Percentiles rank a stretch among this genome's conserved stretches.
Evolutionary conservation across 371 early-diverging fungal genomes (phyloP).

Genomic region (Gilbertella persicaria): DNA sequence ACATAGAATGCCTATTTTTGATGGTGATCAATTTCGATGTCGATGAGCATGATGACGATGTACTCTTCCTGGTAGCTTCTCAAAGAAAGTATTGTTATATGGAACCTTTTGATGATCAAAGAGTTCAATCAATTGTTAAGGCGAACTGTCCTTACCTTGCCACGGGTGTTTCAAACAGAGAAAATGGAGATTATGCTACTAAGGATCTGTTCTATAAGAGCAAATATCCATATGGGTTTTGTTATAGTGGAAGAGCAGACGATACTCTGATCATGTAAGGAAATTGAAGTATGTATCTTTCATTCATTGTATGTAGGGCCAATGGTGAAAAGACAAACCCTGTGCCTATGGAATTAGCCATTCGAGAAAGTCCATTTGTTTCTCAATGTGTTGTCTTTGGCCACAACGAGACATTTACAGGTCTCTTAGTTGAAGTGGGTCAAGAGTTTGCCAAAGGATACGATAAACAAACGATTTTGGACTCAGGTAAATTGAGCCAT

Average conservation of each 20-base stretch:
- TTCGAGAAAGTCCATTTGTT: constrained; percentile 18
- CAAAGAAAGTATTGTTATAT: not conserved
- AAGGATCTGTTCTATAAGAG: constrained; percentile 25
- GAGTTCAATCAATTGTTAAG: not conserved
- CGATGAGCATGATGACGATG: not conserved
- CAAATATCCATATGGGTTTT: constrained; percentile 13
- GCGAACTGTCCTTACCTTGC: constrained; percentile 6
- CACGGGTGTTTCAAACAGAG: constrained; percentile 12
- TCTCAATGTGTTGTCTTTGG: constrained; percentile 22
- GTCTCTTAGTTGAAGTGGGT: constrained; percentile 25
- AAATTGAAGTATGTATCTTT: not conserved
- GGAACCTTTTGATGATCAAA: not conserved
- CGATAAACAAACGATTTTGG: constrained; percentile 9
- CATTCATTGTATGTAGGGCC: not conserved
- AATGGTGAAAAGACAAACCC: constrained; percentile 46
- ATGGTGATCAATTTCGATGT: not conserved
- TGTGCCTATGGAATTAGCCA: constrained; percentile 27
- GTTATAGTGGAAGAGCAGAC: constrained; percentile 24
- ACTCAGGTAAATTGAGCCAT: not conserved
- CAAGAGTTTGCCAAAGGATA: constrained; percentile 6
- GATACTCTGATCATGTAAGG: constrained; percentile 29
- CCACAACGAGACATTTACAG: constrained; percentile 21
- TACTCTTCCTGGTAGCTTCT: not conserved
- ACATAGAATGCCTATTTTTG: not conserved
- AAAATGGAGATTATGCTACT: constrained; percentile 27